Percentiles rank a stretch among this genome's conserved stretches.
phyloP scores from a whole-genome alignment of 2,329 filamentous ascomycete species.

The Fusarium sp. region DNA sequence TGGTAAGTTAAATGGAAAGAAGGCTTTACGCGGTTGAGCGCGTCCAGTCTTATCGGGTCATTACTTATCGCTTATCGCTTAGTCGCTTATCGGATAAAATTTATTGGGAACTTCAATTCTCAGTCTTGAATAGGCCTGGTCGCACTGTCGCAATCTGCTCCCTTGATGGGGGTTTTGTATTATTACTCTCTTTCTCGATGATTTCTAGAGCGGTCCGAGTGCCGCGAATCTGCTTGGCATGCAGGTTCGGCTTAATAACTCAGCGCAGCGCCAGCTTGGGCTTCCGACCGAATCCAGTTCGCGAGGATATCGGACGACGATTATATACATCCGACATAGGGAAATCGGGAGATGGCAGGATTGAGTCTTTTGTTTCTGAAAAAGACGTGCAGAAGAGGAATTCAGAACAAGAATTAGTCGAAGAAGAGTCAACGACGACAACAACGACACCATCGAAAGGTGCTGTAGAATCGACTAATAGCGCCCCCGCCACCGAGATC shows the following conservation, averaged over 20 bases:
- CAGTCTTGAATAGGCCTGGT: neutral
- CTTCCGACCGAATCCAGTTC: conserved; percentile 21
- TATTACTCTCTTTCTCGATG: conserved; percentile 47
- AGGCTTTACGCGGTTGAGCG: conserved; percentile 34
- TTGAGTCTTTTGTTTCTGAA: conserved; percentile 41
- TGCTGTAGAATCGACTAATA: neutral
- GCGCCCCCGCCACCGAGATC: neutral
- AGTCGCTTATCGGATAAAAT: conserved; percentile 47
- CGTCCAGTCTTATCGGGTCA: conserved; percentile 26
- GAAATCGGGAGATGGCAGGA: conserved; percentile 38
- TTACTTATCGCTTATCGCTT: conserved; percentile 40
- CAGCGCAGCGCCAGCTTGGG: conserved; percentile 33
- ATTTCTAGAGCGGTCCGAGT: conserved; percentile 50
- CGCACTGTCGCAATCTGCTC: conserved; percentile 22
- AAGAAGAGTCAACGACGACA: neutral
- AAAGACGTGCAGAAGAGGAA: neutral
- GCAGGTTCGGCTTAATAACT: conserved; percentile 49
- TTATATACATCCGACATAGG: conserved; percentile 43
- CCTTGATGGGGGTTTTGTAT: conserved; percentile 19
- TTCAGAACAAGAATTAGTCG: neutral
- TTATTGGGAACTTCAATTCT: conserved; percentile 26
- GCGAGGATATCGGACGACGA: conserved; percentile 28
- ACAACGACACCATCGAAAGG: neutral
- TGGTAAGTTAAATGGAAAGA: neutral
- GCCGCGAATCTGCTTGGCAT: conserved; percentile 52